phyloP scores from a whole-genome alignment of 352 stramenopile genomes.

The Phytopythium aichiense region DNA sequence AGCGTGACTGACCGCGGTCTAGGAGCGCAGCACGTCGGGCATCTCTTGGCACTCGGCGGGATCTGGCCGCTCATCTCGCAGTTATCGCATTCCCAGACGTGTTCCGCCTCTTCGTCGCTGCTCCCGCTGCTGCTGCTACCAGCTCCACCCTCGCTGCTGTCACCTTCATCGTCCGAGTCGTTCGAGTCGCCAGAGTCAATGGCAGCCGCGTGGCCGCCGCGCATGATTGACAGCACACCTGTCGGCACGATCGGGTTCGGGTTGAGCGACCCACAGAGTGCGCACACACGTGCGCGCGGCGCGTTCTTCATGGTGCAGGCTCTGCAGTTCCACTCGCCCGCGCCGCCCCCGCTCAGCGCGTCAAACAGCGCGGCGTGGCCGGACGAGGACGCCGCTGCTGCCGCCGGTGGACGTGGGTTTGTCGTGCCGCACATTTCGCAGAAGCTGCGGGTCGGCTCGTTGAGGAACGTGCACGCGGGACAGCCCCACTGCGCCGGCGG shows the following conservation, averaged over 20 bases:
- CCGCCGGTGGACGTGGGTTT: slow-evolving; percentile 33
- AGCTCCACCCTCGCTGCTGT: slow-evolving; percentile 17
- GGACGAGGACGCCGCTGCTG: not conserved
- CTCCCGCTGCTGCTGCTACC: slow-evolving; percentile 1
- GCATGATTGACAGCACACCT: slow-evolving; percentile 34
- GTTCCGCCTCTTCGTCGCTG: slow-evolving; percentile 17
- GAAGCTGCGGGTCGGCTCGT: slow-evolving; percentile 49
- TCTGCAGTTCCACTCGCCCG: slow-evolving; percentile 52
- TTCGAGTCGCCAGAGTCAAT: slow-evolving; percentile 15
- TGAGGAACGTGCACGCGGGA: slow-evolving; percentile 65
- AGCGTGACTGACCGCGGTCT: slow-evolving; percentile 12
- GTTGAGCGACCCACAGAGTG: slow-evolving; percentile 63
- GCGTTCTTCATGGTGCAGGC: slow-evolving; percentile 73
- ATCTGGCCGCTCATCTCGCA: slow-evolving; percentile 12
- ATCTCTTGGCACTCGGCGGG: slow-evolving; percentile 19
- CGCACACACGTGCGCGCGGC: slow-evolving; percentile 39
- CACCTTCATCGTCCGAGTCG: slow-evolving; percentile 24
- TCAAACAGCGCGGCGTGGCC: not conserved
- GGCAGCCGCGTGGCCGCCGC: slow-evolving; percentile 15
- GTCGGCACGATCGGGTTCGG: slow-evolving; percentile 32
- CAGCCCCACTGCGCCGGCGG: slow-evolving; percentile 47
- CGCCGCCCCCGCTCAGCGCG: not conserved
- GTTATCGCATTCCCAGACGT: slow-evolving; percentile 1
- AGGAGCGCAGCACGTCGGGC: slow-evolving; percentile 34
- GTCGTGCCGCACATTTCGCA: slow-evolving; percentile 76